Conservation (phyloP, 2,329 filamentous ascomycete genomes). For the Beauveria sp. region DNA sequence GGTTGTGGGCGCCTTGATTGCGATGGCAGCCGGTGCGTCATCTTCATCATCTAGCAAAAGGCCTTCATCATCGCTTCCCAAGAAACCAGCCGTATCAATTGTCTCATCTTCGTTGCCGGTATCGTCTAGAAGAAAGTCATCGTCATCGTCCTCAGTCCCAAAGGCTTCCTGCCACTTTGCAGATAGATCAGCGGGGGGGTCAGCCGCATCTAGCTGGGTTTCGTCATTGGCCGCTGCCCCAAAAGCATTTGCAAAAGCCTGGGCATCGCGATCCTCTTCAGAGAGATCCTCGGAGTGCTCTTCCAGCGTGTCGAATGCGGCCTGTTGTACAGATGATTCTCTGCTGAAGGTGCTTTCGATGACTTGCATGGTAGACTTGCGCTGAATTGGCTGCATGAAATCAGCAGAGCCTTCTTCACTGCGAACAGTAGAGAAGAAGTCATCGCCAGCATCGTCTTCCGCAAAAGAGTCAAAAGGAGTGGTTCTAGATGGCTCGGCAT, state of each 20-base stretch:
- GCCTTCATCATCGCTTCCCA: slow-evolving; percentile 79
- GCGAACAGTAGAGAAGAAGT: slow-evolving; percentile 54
- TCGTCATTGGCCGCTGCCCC: slow-evolving; percentile 17
- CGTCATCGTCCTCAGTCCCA: slow-evolving; percentile 66
- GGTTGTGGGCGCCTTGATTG: background rate
- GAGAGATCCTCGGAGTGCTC: slow-evolving; percentile 16
- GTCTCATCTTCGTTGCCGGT: slow-evolving; percentile 33
- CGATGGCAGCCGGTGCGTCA: slow-evolving; percentile 20
- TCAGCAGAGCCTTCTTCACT: slow-evolving; percentile 20
- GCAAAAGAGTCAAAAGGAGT: slow-evolving; percentile 28
- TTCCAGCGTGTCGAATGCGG: background rate
- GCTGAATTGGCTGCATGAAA: slow-evolving; percentile 38
- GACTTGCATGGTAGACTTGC: slow-evolving; percentile 65
- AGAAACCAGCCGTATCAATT: slow-evolving; percentile 57
- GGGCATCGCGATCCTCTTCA: slow-evolving; percentile 21
- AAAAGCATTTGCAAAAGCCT: slow-evolving; percentile 18
- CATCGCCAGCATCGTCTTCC: slow-evolving; percentile 40
- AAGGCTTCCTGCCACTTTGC: slow-evolving; percentile 81
- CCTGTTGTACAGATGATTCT: background rate
- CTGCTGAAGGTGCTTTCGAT: slow-evolving; percentile 27
- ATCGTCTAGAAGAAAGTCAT: slow-evolving; percentile 55
- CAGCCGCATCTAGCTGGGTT: slow-evolving; percentile 14
- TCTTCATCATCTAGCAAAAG: slow-evolving; percentile 66
- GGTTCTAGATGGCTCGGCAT: background rate
- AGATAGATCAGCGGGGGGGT: slow-evolving; percentile 55